These are phyloP conservation scores for Apostasia ramifera DNA, from an alignment of 106 monocot genomes.

Conservation along the genomic window DNA sequence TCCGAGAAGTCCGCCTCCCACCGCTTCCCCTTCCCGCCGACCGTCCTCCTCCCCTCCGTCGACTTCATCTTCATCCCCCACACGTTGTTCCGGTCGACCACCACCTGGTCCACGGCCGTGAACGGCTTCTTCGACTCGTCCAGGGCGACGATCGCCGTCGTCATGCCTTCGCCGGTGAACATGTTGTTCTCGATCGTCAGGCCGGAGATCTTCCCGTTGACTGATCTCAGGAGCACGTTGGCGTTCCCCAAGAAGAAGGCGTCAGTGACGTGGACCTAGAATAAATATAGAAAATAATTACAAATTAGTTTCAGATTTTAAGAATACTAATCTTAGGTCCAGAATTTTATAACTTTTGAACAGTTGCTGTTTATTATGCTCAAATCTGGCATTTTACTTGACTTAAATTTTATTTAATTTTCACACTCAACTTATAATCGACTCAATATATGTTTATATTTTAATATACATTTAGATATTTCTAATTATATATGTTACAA, in stretches of 20 bases:
- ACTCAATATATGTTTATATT: no score
- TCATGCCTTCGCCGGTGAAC: conserved; percentile 36
- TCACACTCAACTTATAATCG: no score
- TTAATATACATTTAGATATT: no score
- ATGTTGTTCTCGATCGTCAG: conserved; percentile 55
- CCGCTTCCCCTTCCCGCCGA: conserved; percentile 22
- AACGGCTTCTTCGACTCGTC: conserved; percentile 41
- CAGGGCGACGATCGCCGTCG: conserved; percentile 32
- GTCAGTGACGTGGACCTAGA: conserved; percentile 12
- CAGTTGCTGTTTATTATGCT: no score
- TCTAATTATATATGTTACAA: no score
- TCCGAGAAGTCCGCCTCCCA: conserved; percentile 51
- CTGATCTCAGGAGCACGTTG: conserved; percentile 40
- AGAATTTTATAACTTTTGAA: no score
- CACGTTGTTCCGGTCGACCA: conserved; percentile 40
- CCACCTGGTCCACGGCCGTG: conserved; percentile 33
- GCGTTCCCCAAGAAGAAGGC: conserved; percentile 62
- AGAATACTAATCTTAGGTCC: no score
- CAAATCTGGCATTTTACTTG: no score
- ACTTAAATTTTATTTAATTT: no score
- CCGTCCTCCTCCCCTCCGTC: conserved; percentile 32
- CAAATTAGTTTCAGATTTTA: no score
- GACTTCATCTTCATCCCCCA: conserved; percentile 46
- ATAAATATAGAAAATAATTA: no score
- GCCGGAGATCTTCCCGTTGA: conserved; percentile 28